Base-by-base conservation (phyloP, 2,329 filamentous ascomycete genomes). In the Clonostachys chloroleuca region DNA sequence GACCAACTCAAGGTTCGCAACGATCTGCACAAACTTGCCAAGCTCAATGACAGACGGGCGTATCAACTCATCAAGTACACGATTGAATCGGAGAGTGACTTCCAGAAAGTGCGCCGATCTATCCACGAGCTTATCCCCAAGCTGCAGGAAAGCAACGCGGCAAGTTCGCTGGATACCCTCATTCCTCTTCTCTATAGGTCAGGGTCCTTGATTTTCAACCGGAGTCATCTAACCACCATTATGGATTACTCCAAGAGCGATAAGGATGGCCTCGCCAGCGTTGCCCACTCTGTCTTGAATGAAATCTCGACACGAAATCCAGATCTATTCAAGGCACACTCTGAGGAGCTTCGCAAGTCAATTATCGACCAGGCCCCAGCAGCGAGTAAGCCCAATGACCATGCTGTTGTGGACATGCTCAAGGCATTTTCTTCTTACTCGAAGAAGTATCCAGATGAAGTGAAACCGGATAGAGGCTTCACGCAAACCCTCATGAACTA, bases 351-450 rank as follows among this genome's bases (percentile, higher is more conserved):
- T 42, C 96, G 92, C 69, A 90, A 89, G 60, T 86, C 91, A 49
- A 78, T 99, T 16, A 82, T 91, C 53, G 81, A 89, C 24, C 85
- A 92, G 58, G 87, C 89, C 2, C 94, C 94, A 1, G 84, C 81
- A 5, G 75, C 80, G 17, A 81, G 74, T 16, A 81, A 80, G 45
- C 61, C 77, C 2, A 92, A 92, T 51, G 87, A 92, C 46, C 66
- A 81, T 2, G 77, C 81, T 4, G 85, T 89, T n/a, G 89, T 94
- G 12, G 89, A 96, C 58, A 92, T 92, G 3, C 75, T 99, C 49
- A 96, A 95, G 63, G 92, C 95, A 4, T 96, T 94, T 62, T 88
- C 92, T 10, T 90, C 88, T 3, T 99, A 96, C 63, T 89, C 92
- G 2, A 86, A 86, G 59, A 91, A 86, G 56, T 92, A 95, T 55